Percentiles rank a stretch among this genome's conserved stretches.
These are phyloP conservation scores for Fragosphaeria purpurea DNA, from an alignment of 2,329 filamentous ascomycete genomes.

Conservation along the genomic window DNA sequence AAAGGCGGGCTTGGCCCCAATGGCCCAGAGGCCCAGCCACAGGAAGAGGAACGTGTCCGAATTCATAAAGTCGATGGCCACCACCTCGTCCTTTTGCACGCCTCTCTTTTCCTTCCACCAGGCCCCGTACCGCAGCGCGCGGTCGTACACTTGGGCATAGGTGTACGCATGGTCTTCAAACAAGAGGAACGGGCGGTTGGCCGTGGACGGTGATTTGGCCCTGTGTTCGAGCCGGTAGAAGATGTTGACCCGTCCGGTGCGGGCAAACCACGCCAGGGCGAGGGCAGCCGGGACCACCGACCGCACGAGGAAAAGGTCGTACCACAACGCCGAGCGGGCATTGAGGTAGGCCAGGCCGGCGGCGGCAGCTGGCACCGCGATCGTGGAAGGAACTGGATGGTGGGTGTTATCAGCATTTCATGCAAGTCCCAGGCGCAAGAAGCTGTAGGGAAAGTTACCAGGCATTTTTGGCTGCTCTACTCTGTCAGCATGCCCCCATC, in stretches of 20 bases:
- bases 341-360: slow-evolving; percentile 70
- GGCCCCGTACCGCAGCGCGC: slow-evolving; percentile 58
- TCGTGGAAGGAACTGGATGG: slow-evolving; percentile 37
- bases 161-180: slow-evolving; percentile 62
- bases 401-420: not conserved
- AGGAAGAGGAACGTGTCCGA: slow-evolving; percentile 68
- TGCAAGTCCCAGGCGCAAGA: not conserved
- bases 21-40: slow-evolving; percentile 68
- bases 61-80: slow-evolving; percentile 75
- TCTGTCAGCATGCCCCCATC: too few relatives aligned
- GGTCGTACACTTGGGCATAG: slow-evolving; percentile 66
- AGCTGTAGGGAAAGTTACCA: too few relatives aligned
- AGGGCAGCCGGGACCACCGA: slow-evolving; percentile 37
- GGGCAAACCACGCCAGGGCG: slow-evolving; percentile 36
- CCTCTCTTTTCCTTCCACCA: slow-evolving; percentile 59
- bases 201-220: slow-evolving; percentile 41
- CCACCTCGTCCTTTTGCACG: slow-evolving; percentile 61
- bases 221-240: slow-evolving; percentile 67
- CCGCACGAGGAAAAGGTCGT: slow-evolving; percentile 54
- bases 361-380: slow-evolving; percentile 50
- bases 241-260: slow-evolving; percentile 52
- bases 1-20: slow-evolving; percentile 74
- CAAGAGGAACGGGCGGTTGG: slow-evolving; percentile 50
- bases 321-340: slow-evolving; percentile 55
- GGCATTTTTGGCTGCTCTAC: too few relatives aligned